These are phyloP conservation scores for Vitis vinifera DNA, from an alignment of 164 flowering plant genomes.

Conservation along the genomic window DNA sequence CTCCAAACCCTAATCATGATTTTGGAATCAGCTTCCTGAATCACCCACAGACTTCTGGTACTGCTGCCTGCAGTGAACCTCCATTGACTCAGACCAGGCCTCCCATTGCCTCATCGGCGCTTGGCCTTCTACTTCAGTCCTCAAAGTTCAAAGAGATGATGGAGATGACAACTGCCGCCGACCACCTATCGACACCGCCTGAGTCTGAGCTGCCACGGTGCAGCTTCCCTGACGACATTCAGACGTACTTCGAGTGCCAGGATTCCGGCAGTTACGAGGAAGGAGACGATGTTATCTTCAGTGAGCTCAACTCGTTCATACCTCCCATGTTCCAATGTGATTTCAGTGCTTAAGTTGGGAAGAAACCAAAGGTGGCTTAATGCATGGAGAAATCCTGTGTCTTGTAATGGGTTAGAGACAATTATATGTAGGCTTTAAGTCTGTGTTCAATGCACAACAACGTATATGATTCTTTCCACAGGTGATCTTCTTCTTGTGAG, in stretches of 20 bases:
- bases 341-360: conserved; percentile 13
- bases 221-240: conserved; percentile 70
- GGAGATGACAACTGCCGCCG: conserved; percentile 43
- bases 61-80: not conserved
- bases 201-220: conserved; percentile 40
- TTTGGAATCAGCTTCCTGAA: conserved; percentile 15
- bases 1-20: conserved; percentile 20
- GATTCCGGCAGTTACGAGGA: conserved; percentile 27
- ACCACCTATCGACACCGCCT: conserved; percentile 30
- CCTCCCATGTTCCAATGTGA: conserved; percentile 45
- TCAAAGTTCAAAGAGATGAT: conserved; percentile 75
- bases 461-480: no score
- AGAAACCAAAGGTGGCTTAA: no score
- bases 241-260: conserved; percentile 58
- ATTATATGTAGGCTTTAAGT: no score
- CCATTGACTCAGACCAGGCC: conserved; percentile 7
- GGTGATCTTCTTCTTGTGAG: no score
- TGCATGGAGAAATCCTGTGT: no score
- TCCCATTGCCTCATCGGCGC: conserved; percentile 41
- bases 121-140: conserved; percentile 57
- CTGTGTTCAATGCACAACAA: no score
- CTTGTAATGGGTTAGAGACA: no score
- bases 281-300: conserved; percentile 46
- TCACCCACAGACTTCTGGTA: conserved; percentile 5
- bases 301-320: conserved; percentile 41